These are phyloP conservation scores for Kwoniella bestiolae DNA, from an alignment of 768 basidiomycete genomes.

Conservation along the genomic window DNA sequence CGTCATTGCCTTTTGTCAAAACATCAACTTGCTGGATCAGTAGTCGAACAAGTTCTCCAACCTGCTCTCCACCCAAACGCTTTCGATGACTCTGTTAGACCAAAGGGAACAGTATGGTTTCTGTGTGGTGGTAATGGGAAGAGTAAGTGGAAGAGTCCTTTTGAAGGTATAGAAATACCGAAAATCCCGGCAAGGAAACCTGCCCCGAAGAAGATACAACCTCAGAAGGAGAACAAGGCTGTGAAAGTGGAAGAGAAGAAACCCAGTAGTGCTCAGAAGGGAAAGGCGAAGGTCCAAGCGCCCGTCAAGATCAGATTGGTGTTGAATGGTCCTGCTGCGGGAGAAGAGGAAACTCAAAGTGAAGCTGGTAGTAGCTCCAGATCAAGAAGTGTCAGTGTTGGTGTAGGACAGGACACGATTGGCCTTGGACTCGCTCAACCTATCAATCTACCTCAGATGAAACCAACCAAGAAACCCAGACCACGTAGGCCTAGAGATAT, in stretches of 20 bases:
- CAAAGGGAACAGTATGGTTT: constrained; percentile 49
- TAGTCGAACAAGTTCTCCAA: constrained; percentile 40
- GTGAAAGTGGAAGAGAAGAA: constrained; percentile 24
- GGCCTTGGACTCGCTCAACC: constrained; percentile 17
- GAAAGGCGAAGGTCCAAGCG: constrained; percentile 15
- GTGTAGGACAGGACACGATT: not conserved
- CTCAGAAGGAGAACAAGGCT: constrained; percentile 26
- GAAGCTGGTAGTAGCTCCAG: constrained; percentile 22
- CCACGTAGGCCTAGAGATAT: constrained; percentile 16
- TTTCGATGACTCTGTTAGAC: constrained; percentile 31
- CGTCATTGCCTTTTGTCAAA: constrained; percentile 44
- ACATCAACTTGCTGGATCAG: constrained; percentile 47
- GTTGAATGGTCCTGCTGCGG: constrained; percentile 9
- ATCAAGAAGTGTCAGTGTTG: constrained; percentile 26
- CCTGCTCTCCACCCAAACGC: constrained; percentile 49
- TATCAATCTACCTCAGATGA: constrained; percentile 1
- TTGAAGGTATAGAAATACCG: constrained; percentile 44
- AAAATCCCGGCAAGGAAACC: constrained; percentile 39
- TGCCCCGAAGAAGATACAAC: constrained; percentile 29
- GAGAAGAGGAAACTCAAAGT: constrained; percentile 25
- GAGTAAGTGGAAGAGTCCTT: constrained; percentile 46
- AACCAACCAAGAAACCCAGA: constrained; percentile 12
- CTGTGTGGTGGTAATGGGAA: constrained; percentile 27
- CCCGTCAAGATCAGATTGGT: constrained; percentile 39
- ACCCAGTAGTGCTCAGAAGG: constrained; percentile 3